Conservation (phyloP, 225 moss, liverwort and hornwort genomes). For the Climacium dendroides region DNA sequence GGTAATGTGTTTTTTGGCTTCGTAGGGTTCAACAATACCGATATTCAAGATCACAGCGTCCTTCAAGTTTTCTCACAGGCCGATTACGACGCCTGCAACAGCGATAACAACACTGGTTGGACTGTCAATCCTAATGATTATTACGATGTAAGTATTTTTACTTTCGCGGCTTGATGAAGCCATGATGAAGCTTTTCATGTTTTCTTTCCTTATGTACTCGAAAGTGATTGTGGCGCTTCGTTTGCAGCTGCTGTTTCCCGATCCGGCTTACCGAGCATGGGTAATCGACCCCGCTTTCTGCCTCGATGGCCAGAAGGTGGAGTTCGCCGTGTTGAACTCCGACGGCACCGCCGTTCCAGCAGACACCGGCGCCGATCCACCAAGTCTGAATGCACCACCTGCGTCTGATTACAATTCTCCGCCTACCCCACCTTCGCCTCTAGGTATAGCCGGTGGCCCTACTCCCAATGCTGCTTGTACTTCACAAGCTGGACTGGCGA, state of each 20-base stretch:
- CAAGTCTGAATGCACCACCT: constrained; percentile 7
- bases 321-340: constrained; percentile 12
- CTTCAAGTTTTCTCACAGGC: background rate
- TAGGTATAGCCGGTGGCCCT: background rate
- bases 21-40: constrained; percentile 22
- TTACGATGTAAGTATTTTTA: background rate
- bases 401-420: background rate
- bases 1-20: background rate
- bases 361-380: constrained; percentile 1
- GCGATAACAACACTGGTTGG: background rate
- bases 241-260: background rate
- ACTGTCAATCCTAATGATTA: background rate
- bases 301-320: background rate
- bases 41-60: background rate
- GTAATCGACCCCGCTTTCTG: background rate
- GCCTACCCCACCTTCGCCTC: background rate
- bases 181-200: background rate
- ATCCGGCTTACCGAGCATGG: constrained; percentile 13
- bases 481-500: background rate
- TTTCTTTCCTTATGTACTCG: background rate
- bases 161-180: background rate
- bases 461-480: background rate
- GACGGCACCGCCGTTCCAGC: constrained; percentile 12
- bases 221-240: background rate
- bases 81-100: constrained; percentile 8